A percentile compares a stretch with the other conserved stretches of the same genome.
Evolutionary conservation across 2,329 filamentous ascomycete species (phyloP).

Genomic region (Onygena corvina): DNA sequence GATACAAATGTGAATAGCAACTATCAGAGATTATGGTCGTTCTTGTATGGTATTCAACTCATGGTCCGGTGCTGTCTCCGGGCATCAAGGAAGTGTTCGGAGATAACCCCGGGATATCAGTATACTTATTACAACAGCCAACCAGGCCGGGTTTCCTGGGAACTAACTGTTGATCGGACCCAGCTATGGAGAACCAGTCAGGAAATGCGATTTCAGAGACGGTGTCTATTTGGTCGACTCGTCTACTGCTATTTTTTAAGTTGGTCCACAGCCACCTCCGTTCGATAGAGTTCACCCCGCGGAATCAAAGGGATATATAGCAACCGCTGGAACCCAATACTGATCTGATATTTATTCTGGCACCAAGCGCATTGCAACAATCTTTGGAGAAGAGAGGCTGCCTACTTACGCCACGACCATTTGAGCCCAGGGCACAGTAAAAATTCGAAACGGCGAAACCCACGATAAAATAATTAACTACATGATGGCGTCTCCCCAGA

Average conservation of each 20-base stretch:
- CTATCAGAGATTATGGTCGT: too few relatives aligned
- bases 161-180: background rate
- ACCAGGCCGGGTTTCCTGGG: background rate
- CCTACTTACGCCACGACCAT: background rate
- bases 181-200: conserved; percentile 1
- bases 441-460: background rate
- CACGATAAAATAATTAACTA: background rate
- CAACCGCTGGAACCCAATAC: background rate
- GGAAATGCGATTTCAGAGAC: background rate
- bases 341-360: background rate
- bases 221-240: background rate
- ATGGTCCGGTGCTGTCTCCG: background rate
- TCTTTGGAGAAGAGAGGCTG: background rate
- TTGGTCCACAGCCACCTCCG: conserved; percentile 1
- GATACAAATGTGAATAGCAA: background rate
- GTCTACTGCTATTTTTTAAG: conserved; percentile 3
- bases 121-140: background rate
- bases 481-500: conserved; percentile 22
- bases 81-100: background rate
- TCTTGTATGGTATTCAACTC: background rate
- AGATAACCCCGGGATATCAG: background rate
- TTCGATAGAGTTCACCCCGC: background rate
- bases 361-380: background rate
- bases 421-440: background rate
- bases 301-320: background rate